Percentiles rank a stretch among this genome's conserved stretches.
Evolutionary conservation across 192 early-diverging fungal species (phyloP).

Genomic region (Obelidium mucronatum): DNA sequence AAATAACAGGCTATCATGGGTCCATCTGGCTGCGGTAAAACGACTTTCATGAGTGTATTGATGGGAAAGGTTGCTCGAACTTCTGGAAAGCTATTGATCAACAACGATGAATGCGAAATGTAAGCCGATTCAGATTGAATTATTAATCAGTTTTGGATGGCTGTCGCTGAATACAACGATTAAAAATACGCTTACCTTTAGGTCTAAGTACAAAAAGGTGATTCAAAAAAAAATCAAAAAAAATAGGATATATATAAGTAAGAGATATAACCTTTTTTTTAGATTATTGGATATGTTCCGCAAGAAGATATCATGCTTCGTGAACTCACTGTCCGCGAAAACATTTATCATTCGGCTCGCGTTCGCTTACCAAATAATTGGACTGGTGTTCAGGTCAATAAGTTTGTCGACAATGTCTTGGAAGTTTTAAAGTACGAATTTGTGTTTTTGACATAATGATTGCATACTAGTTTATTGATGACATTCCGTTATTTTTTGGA

Average conservation of each 20-base stretch:
- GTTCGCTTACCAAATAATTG: conserved; percentile 37
- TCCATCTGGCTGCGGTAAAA: conserved; percentile 47
- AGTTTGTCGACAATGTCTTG: conserved; percentile 34
- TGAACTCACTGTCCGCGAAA: conserved; percentile 63
- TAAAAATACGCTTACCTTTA: conserved; percentile 5
- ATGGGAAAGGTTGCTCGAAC: conserved; percentile 45
- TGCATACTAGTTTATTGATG: too few relatives aligned
- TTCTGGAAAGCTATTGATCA: conserved; percentile 40
- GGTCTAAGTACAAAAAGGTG: conserved; percentile 42
- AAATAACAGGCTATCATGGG: conserved; percentile 59
- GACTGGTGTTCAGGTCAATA: conserved; percentile 22
- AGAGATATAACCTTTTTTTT: too few relatives aligned
- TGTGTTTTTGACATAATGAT: not conserved
- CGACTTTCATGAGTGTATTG: conserved; percentile 39
- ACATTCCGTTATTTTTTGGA: not conserved
- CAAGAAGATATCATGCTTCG: conserved; percentile 52
- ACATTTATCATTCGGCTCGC: conserved; percentile 45
- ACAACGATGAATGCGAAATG: conserved; percentile 42
- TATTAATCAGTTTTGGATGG: too few relatives aligned
- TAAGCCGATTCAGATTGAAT: not conserved
- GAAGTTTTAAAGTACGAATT: conserved; percentile 19
- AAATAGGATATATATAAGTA: too few relatives aligned
- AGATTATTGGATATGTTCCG: conserved; percentile 65
- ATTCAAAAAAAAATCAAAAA: too few relatives aligned
- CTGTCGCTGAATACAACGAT: not conserved